Evolutionary conservation across 2,329 filamentous ascomycete genomes (phyloP), one percentile per base, ranked within the genome.

Genomic region (Arthrinium phaeospermum): DNA sequence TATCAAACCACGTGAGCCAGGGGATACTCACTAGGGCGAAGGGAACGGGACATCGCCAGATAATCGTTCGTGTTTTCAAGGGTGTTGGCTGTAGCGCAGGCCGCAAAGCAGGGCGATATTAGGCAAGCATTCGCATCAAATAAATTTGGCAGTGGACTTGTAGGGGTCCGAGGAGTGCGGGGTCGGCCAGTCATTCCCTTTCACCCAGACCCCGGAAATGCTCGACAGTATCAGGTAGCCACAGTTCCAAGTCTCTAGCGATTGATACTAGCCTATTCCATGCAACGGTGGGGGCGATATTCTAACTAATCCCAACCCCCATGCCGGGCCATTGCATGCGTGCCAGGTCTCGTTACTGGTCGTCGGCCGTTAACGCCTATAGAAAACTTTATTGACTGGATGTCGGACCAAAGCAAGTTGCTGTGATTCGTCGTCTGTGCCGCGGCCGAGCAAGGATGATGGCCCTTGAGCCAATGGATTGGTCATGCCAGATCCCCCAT

Each of bases 121-220:
- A 57, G 34, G 27, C 16, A 57, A 57, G 27, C 53, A 57, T 30
- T 12, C 12, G 4, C 8, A 37, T n/a, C 53, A 37, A 61, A 61
- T 37, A 53, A 30, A 53, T 57, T 37, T 16, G 53, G 30, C 34
- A 37, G 57, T n/a, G 13, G 34, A 19, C 3, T 41, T 1, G 57
- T 37, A 64, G 30, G 57, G 30, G 30, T n/a, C 57, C 41, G 22
- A n/a, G n/a, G 57, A 41, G 57, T 64, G 57, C 57, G 57, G 57
- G 57, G 57, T 64, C 34, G 34, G 19, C 57, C 34, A 64, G 57
- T 22, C 34, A 6, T 64, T 64, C 57, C 57, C 57, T 10, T 64
- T 64, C 57, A 30, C 57, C 57, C 57, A 64, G 57, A 64, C 57
- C 57, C 57, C 57, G 41, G 57, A 64, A 22, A 64, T 64, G 57